Conservation (phyloP, 1,284 basidiomycete genomes). For the Exsudoporus floridanus region DNA sequence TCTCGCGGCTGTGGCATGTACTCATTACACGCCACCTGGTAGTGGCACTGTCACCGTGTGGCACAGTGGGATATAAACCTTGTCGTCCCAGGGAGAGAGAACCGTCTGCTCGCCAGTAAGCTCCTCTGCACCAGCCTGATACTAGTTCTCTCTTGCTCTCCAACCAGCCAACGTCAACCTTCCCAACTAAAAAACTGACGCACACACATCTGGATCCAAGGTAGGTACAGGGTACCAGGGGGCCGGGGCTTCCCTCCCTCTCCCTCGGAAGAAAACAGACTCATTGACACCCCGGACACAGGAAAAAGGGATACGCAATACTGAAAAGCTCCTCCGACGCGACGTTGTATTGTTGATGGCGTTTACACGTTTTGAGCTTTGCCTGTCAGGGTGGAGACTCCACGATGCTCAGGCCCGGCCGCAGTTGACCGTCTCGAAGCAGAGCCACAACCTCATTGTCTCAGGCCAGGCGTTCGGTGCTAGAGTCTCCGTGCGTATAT, state of each 20-base stretch:
- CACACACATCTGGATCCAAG: background rate
- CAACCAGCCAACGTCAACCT: background rate
- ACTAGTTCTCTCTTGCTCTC: background rate
- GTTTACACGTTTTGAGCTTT: constrained; percentile 32
- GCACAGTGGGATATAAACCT: constrained; percentile 27
- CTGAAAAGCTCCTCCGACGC: background rate
- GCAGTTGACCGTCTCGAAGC: constrained; percentile 26
- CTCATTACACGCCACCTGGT: constrained; percentile 27
- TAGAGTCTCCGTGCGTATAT: constrained; percentile 21
- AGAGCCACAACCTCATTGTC: constrained; percentile 27
- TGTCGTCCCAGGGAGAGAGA: background rate
- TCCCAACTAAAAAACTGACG: background rate
- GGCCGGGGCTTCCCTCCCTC: background rate
- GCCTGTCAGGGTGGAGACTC: constrained; percentile 26
- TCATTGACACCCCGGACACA: constrained; percentile 8
- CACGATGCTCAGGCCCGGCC: constrained; percentile 26
- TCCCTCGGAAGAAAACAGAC: background rate
- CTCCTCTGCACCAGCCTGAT: constrained; percentile 9
- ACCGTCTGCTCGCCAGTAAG: constrained; percentile 10
- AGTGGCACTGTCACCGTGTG: constrained; percentile 31
- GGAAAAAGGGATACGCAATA: background rate
- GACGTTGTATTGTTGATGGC: constrained; percentile 16
- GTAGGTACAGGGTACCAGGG: constrained; percentile 5
- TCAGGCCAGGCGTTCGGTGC: constrained; percentile 30
- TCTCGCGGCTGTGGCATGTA: constrained; percentile 28